Base-by-base conservation (phyloP, 192 early-diverging fungal species). In the Dissophora ornata region DNA sequence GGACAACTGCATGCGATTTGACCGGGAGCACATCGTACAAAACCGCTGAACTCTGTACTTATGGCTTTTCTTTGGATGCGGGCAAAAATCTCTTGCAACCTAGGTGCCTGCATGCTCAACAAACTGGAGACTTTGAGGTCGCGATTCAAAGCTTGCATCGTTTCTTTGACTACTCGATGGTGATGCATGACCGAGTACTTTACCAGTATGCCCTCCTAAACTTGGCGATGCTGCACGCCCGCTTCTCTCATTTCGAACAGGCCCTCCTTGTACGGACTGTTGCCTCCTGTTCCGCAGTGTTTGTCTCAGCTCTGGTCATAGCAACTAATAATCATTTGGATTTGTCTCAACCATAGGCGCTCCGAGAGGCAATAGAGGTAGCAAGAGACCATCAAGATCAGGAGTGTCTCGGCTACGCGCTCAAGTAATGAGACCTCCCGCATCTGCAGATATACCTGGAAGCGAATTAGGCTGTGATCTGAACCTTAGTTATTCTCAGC, bases 171-270 rank as follows among this genome's bases (percentile, higher is more conserved):
- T 80, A 80, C 36, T 71, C 71, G 21, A 66, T 83, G 34, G 47
- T 49, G 10, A 48, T 57, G 16, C 62, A 69, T 32, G 79, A 68
- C 29, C 61, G 49, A 12, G 59, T 48, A 26, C 65, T 79, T 15
- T 82, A 82, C 44, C 83, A 82, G 19, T 80, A 85, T 61, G 81
- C 80, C 2, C 49, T 81, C 22, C 50, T 85, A 47, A 82, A 82
- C 40, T 44, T 82, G 3, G 83, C 79, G 11, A 75, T 82, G 21
- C 50, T 85, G 2, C 79, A 85, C 19, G 62, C 75, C 10, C 80
- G 68, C 29, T 85, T 85, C 33, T 69, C 70, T 2, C 81, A 85
- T 30, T 75, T 45, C 11, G 66, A 82, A 1, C 81, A 82, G 41
- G 81, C 83, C 0, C 45, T 82, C 24, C 42, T 66, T 55, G 83